Evolutionary conservation across 1,139 yeast genomes (phyloP), one percentile per base, ranked within the genome.

Genomic region (Arxiozyma bovina): DNA sequence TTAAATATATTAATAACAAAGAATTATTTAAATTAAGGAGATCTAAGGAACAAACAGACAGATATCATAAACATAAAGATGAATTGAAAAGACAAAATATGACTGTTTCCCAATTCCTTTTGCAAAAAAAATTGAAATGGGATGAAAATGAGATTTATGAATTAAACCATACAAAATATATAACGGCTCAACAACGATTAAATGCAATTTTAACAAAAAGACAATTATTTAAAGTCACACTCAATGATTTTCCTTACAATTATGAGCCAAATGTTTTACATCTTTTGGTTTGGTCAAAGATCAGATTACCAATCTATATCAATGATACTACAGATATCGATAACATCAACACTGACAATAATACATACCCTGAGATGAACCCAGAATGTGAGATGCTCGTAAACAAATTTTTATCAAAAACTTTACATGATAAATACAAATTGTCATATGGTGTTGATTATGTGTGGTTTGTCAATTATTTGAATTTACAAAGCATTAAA

Each of bases 391-490:
- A 54, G n/a, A 45, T 53, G 3, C 57, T 55, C 46, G 59, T 67
- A 38, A 61, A 64, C 6, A 34, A 34, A 15, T 34, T 34, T 15
- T 15, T 34, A 15, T 12, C 40, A 8, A 34, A 34, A n/a, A 34
- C 40, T 34, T 15, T 34, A 15, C 40, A 34, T 8, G 56, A 55
- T 3, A 56, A 55, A 34, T 56, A 53, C 30, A 53, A 52, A 5
- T 41, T 63, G 43, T 45, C 50, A 4, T 34, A 27, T 15, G 40
- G 50, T 3, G 56, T 47, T 1, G 61, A 65, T 42, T 64, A 60
- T 46, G 65, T 73, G 15, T 82, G 87, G 87, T 83, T 82, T 69
- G 76, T 81, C 59, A 83, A 83, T 65, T 82, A 85, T 80, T 76
- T 79, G 20, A 72, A 76, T 21, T 69, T 83, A 52, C 88, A 83